Base-by-base conservation (phyloP, 23 red algal genomes). In the Cyanidium caldarium region DNA sequence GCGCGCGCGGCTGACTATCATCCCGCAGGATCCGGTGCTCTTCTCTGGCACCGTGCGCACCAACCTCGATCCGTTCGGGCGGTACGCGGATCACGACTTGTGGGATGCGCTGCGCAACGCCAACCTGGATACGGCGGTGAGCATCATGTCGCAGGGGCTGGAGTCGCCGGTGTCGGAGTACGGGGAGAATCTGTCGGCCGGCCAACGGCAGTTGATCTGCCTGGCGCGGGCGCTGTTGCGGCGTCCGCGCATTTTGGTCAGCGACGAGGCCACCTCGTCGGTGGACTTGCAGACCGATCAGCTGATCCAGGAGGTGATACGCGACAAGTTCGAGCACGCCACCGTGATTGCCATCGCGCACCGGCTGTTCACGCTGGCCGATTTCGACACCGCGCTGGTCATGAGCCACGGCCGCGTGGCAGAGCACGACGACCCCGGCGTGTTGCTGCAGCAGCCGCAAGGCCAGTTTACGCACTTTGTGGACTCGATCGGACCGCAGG, bases 301-400 rank as follows among this genome's bases (percentile, higher is more conserved):
- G 38, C 45, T 86, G 3, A 81, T 98, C 40, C 92, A 98, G 70
- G 41, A 85, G 68, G 87, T 79, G 0, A 87, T 98, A 28, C 92
- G 84, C 25, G 45, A 57, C 16, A 46, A 88, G 44, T 56, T 89
- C 66, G 72, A 76, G 37, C 79, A 88, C 19, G 79, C 77, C 34
- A 98, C 92, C 1, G 72, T 98, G 70, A 71, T 98, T 65, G 87
- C 86, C 1, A 98, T 98, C 39, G 92, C 92, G 37, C 92, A 98
- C 51, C 79, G 92, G 25, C 69, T 98, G 34, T 84, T 57, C 20
- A 98, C 92, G 37, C 65, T 98, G 33, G 77, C 81, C 20, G 84
- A 87, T 45, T 85, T 73, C 34, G 92, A 98, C 61, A 78, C 71
- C 58, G 77, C 84, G 46, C 43, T 94, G 2, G 75, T 94, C 0